A percentile compares a stretch with the other conserved stretches of the same genome.
These are phyloP conservation scores for Fusarium gaditjirri DNA, from an alignment of 2,329 filamentous ascomycete genomes.

Conservation along the genomic window DNA sequence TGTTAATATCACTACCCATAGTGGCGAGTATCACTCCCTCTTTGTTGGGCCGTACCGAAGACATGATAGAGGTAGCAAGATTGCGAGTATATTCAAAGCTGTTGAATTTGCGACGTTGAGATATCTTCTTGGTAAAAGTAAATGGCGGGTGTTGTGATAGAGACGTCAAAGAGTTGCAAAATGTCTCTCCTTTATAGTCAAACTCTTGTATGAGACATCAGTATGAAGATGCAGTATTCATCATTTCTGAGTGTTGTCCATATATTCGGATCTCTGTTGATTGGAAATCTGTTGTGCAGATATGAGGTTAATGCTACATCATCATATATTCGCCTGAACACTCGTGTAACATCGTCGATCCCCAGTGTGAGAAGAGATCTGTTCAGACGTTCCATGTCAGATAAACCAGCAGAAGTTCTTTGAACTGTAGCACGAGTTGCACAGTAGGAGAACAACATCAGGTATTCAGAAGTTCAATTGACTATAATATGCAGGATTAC, in stretches of 20 bases:
- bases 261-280: neutral
- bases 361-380: neutral
- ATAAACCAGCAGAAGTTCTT: neutral
- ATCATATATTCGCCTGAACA: neutral
- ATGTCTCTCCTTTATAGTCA: neutral
- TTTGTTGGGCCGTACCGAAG: neutral
- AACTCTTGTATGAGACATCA: too few species aligned
- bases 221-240: neutral
- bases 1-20: neutral
- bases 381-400: neutral
- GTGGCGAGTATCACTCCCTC: neutral
- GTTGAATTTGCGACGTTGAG: neutral
- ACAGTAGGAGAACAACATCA: neutral
- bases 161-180: neutral
- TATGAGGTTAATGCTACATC: neutral
- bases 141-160: neutral
- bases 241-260: neutral
- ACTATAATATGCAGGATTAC: neutral
- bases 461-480: neutral
- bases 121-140: neutral
- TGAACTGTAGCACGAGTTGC: neutral
- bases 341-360: too few species aligned
- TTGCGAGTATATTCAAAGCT: neutral
- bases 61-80: neutral
- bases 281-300: neutral